Conservation (phyloP, 306 rosid genomes). For the Dalbergia cultrata region DNA sequence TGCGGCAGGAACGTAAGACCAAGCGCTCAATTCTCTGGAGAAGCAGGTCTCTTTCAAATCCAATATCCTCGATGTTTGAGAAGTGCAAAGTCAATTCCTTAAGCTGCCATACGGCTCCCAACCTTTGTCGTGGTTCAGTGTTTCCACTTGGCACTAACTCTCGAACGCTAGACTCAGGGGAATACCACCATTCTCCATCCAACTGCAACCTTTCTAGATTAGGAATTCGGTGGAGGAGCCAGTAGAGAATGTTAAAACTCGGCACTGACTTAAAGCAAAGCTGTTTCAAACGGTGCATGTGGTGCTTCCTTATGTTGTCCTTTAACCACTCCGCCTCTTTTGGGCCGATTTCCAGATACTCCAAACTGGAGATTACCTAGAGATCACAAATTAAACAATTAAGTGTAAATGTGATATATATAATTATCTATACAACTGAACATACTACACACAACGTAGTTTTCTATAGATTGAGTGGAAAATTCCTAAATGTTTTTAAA, state of each 20-base stretch:
- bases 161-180: not conserved
- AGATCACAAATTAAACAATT: not conserved
- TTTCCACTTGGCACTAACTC: not conserved
- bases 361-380: slow-evolving; percentile 34
- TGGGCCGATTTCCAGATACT: not conserved
- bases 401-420: not conserved
- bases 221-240: slow-evolving; percentile 35
- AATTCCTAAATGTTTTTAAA: too few relatives aligned
- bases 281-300: not conserved
- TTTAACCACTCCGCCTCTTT: not conserved
- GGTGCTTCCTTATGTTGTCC: not conserved
- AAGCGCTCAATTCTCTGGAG: slow-evolving; percentile 20
- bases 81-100: not conserved
- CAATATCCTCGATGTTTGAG: not conserved
- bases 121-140: not conserved
- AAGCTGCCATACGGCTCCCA: slow-evolving; percentile 30
- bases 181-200: too few relatives aligned
- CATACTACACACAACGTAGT: too few relatives aligned
- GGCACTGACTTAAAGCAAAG: not conserved
- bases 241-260: too few relatives aligned
- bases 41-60: slow-evolving; percentile 13
- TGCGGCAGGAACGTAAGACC: accelerated
- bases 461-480: too few relatives aligned
- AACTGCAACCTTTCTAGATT: slow-evolving; percentile 23
- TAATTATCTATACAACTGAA: too few relatives aligned